phyloP scores from a whole-genome alignment of 768 basidiomycete species.

The Hygrocybe coccinea region DNA sequence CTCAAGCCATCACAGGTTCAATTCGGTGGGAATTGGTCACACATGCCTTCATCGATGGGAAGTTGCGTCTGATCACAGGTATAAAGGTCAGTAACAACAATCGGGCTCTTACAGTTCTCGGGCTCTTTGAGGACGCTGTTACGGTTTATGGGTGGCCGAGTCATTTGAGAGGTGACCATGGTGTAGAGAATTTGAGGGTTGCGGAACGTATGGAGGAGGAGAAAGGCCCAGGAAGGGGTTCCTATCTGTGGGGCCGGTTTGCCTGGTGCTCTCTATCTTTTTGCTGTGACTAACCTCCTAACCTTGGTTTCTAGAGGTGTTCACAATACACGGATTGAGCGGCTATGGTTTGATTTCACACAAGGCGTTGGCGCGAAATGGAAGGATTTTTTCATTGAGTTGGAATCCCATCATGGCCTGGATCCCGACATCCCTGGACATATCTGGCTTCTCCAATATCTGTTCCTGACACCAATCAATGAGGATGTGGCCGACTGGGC shows the following conservation, averaged over 20 bases:
- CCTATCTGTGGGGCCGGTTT: conserved; percentile 38
- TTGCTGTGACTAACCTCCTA: not conserved
- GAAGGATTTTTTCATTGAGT: conserved; percentile 33
- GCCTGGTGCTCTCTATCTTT: not conserved
- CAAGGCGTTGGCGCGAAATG: conserved; percentile 33
- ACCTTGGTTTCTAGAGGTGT: conserved; percentile 27
- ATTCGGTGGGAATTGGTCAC: conserved; percentile 27
- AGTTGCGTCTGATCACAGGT: conserved; percentile 18
- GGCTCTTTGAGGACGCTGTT: conserved; percentile 15
- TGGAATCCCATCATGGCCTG: conserved; percentile 29
- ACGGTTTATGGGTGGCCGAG: conserved; percentile 21
- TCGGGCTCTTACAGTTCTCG: conserved; percentile 22
- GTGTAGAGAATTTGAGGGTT: conserved; percentile 31
- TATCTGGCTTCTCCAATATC: conserved; percentile 38
- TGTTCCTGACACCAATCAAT: conserved; percentile 34
- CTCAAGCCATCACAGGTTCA: conserved; percentile 12
- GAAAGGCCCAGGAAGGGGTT: conserved; percentile 21
- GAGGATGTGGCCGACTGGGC: conserved; percentile 29
- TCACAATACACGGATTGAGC: conserved; percentile 38
- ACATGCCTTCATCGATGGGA: conserved; percentile 32
- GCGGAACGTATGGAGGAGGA: conserved; percentile 27
- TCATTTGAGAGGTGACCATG: conserved; percentile 29
- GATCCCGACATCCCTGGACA: conserved; percentile 23
- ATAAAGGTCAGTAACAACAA: conserved; percentile 28
- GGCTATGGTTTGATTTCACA: conserved; percentile 38